Base-by-base conservation (phyloP, 2,329 filamentous ascomycete species). In the Fusarium sp. region DNA sequence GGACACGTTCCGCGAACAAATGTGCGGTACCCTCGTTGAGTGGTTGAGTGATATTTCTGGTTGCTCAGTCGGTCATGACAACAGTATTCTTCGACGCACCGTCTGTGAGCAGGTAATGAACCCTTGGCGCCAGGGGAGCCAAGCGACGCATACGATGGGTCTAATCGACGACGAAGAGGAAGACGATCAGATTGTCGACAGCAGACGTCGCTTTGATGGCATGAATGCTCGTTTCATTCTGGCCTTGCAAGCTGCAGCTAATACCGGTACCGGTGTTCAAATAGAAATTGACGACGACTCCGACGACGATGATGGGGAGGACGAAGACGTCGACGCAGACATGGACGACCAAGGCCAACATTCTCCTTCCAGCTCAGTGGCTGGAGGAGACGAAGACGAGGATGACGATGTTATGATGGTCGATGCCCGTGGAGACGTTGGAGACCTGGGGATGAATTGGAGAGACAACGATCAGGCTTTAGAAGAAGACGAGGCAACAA, bases 11-110 rank as follows among this genome's bases (percentile, higher is more conserved):
- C 89, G 96, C 64, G 96, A 99, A 79, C 93, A 98, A 79, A 99
- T 99, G 97, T 98, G 95, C 76, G 94, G 93, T n/a, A 94, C 94
- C 18, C 95, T 99, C 67, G 92, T 99, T 58, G 95, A 98, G 76
- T 99, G 97, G 97, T 87, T 99, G 23, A 88, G 91, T 56, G 97
- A 99, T 80, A 97, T 99, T 76, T 89, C 94, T 11, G 94, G 94
- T 33, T 98, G 95, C 80, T 92, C 90, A 57, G 92, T 97, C 49
- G 94, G 93, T 3, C 85, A 89, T 35, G 94, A 99, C 77, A 89
- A 90, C 68, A 86, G 93, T 65, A 90, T 98, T 20, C 84, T 99
- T 45, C 89, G 94, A 40, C 91, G 90, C 55, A 90, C 92, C 10
- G 89, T 99, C 41, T 99, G 96, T 77, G 94, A 98, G 79, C 94